Conservation (phyloP, 352 stramenopile species). For the Phytophthora pluvialis region DNA sequence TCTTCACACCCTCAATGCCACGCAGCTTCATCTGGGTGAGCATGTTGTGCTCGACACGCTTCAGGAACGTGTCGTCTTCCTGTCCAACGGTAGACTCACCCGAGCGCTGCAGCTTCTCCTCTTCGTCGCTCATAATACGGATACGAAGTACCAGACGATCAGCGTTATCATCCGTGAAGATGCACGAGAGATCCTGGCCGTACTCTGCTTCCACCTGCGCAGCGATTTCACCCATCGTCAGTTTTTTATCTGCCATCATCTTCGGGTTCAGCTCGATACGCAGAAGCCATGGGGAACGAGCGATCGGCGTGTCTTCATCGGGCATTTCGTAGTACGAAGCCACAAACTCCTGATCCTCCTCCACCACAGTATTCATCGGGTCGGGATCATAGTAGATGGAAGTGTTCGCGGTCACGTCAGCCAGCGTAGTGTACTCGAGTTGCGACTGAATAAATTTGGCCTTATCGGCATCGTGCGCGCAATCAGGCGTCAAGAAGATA, state of each 20-base stretch:
- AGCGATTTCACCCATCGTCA: slow-evolving; percentile 97
- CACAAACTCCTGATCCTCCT: slow-evolving; percentile 97
- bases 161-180: slow-evolving; percentile 98
- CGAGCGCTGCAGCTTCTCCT: slow-evolving; percentile 85
- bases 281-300: slow-evolving; percentile 97
- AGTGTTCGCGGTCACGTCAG: slow-evolving; percentile 96
- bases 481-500: slow-evolving; percentile 94
- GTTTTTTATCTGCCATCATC: slow-evolving; percentile 97
- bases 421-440: slow-evolving; percentile 98
- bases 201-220: slow-evolving; percentile 96
- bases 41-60: slow-evolving; percentile 98
- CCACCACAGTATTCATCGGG: slow-evolving; percentile 96
- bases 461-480: slow-evolving; percentile 84
- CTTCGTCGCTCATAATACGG: slow-evolving; percentile 96
- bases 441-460: slow-evolving; percentile 93
- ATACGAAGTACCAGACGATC: slow-evolving; percentile 97
- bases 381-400: slow-evolving; percentile 99
- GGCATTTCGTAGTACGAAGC: slow-evolving; percentile 98
- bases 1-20: slow-evolving; percentile 98
- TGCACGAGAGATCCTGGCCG: slow-evolving; percentile 95
- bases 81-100: slow-evolving; percentile 87
- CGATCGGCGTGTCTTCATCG: slow-evolving; percentile 95
- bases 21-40: slow-evolving; percentile 96
- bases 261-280: slow-evolving; percentile 98
- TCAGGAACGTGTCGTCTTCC: slow-evolving; percentile 97